Conservation (phyloP, 345 rosid genomes). For the Gossypium longicalyx region DNA sequence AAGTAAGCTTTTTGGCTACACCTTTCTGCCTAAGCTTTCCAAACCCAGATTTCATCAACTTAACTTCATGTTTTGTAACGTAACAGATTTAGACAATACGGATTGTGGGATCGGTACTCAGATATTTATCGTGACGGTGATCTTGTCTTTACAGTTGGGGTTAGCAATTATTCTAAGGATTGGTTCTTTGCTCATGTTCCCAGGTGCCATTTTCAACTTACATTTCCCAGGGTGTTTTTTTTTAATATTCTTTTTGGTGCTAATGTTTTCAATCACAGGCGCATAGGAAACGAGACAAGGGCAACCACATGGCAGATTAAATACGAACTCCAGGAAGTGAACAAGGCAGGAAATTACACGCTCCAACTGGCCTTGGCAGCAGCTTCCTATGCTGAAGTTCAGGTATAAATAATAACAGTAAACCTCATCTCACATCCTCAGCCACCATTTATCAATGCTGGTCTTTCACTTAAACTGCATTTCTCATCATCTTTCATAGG, state of each 20-base stretch:
- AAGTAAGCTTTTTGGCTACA: constrained; percentile 28
- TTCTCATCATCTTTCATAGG: constrained; percentile 25
- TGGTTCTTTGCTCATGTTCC: constrained; percentile 87
- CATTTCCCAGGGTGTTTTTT: background rate
- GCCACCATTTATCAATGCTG: background rate
- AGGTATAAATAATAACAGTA: constrained; percentile 26
- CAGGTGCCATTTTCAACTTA: constrained; percentile 32
- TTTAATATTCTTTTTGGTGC: background rate
- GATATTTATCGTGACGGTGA: constrained; percentile 48
- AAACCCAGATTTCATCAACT: background rate
- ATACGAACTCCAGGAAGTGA: constrained; percentile 35
- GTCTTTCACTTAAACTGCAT: background rate
- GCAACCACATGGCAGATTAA: constrained; percentile 70
- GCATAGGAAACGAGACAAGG: constrained; percentile 27
- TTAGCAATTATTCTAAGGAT: constrained; percentile 39
- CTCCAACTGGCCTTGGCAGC: constrained; percentile 75
- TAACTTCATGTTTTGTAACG: background rate
- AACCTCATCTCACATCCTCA: background rate
- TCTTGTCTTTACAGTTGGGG: constrained; percentile 43
- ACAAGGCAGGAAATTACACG: constrained; percentile 37
- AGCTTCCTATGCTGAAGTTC: constrained; percentile 39
- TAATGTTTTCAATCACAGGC: constrained; percentile 26
- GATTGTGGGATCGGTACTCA: constrained; percentile 63
- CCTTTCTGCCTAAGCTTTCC: background rate
- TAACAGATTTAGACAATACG: constrained; percentile 72